These are phyloP conservation scores for Sinapis alba DNA, from an alignment of 441 rosid species.

Conservation along the genomic window DNA sequence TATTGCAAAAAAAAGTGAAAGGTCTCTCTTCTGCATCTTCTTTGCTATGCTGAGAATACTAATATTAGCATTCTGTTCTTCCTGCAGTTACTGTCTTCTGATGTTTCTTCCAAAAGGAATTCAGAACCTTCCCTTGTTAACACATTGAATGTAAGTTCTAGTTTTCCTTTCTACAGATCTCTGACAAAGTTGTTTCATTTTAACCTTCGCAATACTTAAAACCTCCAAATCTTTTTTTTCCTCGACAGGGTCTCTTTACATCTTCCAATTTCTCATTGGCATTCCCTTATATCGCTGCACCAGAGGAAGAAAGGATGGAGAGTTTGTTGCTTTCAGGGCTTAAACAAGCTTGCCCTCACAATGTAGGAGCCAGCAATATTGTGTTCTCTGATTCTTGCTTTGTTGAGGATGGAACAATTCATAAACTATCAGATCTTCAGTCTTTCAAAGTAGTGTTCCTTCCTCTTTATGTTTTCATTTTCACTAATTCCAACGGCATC, in stretches of 20 bases:
- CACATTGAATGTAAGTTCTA: slow-evolving; percentile 64
- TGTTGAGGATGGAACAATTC: slow-evolving; percentile 58
- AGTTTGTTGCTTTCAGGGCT: slow-evolving; percentile 69
- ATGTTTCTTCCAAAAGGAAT: slow-evolving; percentile 62
- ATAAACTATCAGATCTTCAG: slow-evolving; percentile 60
- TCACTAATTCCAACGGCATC: neutral
- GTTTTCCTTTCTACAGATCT: slow-evolving; percentile 14
- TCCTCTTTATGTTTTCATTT: neutral
- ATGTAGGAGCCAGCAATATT: slow-evolving; percentile 50
- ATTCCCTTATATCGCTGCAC: slow-evolving; percentile 77
- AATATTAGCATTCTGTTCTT: neutral
- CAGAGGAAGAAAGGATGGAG: slow-evolving; percentile 74
- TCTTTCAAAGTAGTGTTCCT: slow-evolving; percentile 60
- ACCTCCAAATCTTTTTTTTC: slow-evolving; percentile 12
- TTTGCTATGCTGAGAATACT: slow-evolving; percentile 13
- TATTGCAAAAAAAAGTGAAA: neutral
- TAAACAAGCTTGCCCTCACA: slow-evolving; percentile 61
- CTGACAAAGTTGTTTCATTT: slow-evolving; percentile 2
- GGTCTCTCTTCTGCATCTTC: slow-evolving; percentile 5
- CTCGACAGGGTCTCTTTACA: slow-evolving; percentile 58
- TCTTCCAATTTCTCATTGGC: slow-evolving; percentile 88
- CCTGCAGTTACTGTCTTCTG: slow-evolving; percentile 69
- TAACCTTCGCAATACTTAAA: neutral
- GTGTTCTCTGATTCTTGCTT: slow-evolving; percentile 81
- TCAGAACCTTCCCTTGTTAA: slow-evolving; percentile 60